These are phyloP conservation scores for Sclerotinia sclerotiorum DNA, from an alignment of 2,329 filamentous ascomycete genomes.

Conservation along the genomic window DNA sequence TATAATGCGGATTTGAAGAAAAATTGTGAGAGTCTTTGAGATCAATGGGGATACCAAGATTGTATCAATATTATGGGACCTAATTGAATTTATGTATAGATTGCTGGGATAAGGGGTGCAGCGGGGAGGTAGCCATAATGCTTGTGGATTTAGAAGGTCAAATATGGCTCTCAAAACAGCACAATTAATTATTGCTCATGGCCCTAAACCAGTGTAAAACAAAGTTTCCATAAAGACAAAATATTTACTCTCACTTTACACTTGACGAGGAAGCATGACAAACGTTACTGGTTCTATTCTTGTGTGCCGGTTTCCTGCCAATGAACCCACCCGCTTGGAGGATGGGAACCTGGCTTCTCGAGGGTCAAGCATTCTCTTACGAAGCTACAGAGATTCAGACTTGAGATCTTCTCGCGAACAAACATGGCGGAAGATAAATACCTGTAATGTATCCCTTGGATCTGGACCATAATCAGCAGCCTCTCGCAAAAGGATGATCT, in stretches of 20 bases:
- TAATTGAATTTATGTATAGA: too few species aligned
- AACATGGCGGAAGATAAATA: background rate
- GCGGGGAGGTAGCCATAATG: too few species aligned
- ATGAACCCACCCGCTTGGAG: background rate
- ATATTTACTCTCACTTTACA: background rate
- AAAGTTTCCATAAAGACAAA: background rate
- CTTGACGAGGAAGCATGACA: background rate
- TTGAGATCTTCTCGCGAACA: background rate
- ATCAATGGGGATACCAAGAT: too few species aligned
- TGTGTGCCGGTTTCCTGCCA: background rate
- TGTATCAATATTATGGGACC: too few species aligned
- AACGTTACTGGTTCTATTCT: background rate
- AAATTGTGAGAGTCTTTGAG: too few species aligned
- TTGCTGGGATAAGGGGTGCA: too few species aligned
- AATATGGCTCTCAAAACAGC: background rate
- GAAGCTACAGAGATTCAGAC: background rate
- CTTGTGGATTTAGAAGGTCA: conserved; percentile 5
- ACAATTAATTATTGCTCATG: background rate
- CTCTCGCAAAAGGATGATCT: background rate
- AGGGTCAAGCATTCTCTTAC: background rate
- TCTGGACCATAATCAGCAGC: background rate
- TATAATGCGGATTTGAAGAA: too few species aligned
- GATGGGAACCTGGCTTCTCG: background rate
- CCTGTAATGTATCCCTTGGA: background rate
- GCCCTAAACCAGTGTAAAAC: background rate